These are phyloP conservation scores for Colletotrichum graminicola DNA, from an alignment of 2,329 filamentous ascomycete species.

Conservation along the genomic window DNA sequence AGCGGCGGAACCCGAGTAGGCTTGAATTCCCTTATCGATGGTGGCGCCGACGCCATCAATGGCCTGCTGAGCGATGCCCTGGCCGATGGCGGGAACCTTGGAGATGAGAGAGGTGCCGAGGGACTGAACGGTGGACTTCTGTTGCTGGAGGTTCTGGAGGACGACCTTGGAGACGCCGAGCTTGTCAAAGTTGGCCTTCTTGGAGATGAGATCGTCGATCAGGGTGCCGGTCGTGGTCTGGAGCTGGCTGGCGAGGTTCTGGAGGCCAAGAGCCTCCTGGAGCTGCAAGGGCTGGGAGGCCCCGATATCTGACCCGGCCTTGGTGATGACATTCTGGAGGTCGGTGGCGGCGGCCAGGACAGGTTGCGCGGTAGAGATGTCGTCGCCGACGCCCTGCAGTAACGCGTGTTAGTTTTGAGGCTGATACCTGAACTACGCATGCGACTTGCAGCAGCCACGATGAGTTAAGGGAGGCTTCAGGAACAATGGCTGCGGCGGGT, in stretches of 20 bases:
- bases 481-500: background rate
- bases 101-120: slow-evolving; percentile 45
- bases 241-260: slow-evolving; percentile 43
- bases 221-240: slow-evolving; percentile 43
- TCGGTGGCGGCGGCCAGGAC: slow-evolving; percentile 44
- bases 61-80: slow-evolving; percentile 46
- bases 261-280: slow-evolving; percentile 44
- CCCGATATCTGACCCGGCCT: slow-evolving; percentile 45
- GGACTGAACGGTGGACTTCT: slow-evolving; percentile 40
- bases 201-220: slow-evolving; percentile 42
- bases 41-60: slow-evolving; percentile 44
- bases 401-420: background rate
- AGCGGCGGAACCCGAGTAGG: slow-evolving; percentile 25
- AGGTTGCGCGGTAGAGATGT: slow-evolving; percentile 61
- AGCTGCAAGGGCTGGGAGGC: slow-evolving; percentile 44
- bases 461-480: background rate
- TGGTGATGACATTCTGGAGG: slow-evolving; percentile 37
- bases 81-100: slow-evolving; percentile 47
- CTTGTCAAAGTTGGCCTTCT: slow-evolving; percentile 47
- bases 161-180: slow-evolving; percentile 46
- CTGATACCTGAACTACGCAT: background rate
- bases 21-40: slow-evolving; percentile 44
- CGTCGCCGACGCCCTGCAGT: slow-evolving; percentile 52
- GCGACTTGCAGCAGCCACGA: background rate
- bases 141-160: slow-evolving; percentile 43